Evolutionary conservation across 192 early-diverging fungal genomes (phyloP).

Genomic region (Dispira simplex): DNA sequence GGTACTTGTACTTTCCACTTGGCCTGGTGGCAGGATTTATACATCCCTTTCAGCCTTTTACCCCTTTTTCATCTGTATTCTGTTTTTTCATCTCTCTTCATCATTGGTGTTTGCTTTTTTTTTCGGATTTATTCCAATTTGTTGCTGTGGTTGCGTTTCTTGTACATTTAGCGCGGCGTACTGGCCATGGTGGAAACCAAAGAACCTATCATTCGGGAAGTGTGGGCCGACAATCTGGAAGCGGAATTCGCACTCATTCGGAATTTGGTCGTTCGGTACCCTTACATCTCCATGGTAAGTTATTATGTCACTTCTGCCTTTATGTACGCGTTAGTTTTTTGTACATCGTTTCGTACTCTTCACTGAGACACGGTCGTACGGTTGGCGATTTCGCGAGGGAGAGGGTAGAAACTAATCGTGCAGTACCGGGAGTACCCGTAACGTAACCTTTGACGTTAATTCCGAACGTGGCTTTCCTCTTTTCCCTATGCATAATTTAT

Average conservation of each 20-base stretch:
- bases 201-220: constrained; percentile 51
- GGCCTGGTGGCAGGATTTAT: too few relatives aligned
- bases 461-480: background rate
- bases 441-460: background rate
- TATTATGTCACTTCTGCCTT: constrained; percentile 6
- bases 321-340: background rate
- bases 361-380: background rate
- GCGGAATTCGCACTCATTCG: constrained; percentile 80
- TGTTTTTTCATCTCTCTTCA: too few relatives aligned
- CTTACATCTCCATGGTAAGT: constrained; percentile 88
- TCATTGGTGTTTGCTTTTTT: too few relatives aligned
- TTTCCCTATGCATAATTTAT: background rate
- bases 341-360: background rate
- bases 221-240: constrained; percentile 93
- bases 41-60: too few relatives aligned
- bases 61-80: too few relatives aligned
- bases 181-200: constrained; percentile 3
- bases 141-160: too few relatives aligned
- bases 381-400: too few relatives aligned
- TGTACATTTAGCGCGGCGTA: too few relatives aligned
- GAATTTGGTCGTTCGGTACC: constrained; percentile 77
- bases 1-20: too few relatives aligned
- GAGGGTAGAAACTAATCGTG: too few relatives aligned
- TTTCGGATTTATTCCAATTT: too few relatives aligned
- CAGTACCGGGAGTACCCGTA: background rate